Evolutionary conservation across 1,139 yeast species (phyloP), one percentile per base, ranked within the genome.

Genomic region (Pichia sp.): DNA sequence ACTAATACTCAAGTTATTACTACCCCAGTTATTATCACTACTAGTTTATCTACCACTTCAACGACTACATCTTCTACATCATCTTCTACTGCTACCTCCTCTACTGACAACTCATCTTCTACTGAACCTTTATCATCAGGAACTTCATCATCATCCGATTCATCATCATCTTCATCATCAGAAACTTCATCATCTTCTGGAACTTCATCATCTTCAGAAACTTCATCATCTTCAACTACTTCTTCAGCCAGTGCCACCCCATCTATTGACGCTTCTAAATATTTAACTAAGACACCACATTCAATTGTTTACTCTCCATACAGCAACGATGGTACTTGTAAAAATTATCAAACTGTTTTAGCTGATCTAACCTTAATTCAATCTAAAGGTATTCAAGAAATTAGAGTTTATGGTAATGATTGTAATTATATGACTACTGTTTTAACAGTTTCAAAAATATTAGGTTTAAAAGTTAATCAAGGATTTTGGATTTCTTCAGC

Each of bases 381-480:
- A 34, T 61, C 74, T 45, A 80, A 79, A 58, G 87, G 89, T 43
- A 80, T 87, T 54, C 61, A 66, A 32, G 72, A 73, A 42, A 66
- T 89, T 47, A 79, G 97, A 68, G 65, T 86, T 43, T 89, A 89
- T 60, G 95, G 95, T 55, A 82, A 87, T 46, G 96, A 89, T 62
- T 89, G 97, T 69, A 71, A 77, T 60, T 77, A 86, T 26, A 66
- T 85, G 50, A 61, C 72, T 30, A 79, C 83, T 3, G 79, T 87
- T 35, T 73, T 80, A 55, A 86, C 92, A 40, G 74, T 72, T 41
- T 76, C 83, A 51, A 58, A 61, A n/a, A 48, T 64, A 11, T 66
- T 83, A 42, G 96, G 95, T 3, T 63, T 89, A 43, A 77, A 68
- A 40, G 79, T 89, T 42, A 83, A 85, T 63, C 96, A 87, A 70